Base-by-base conservation (phyloP, 768 basidiomycete species). In the Leccinum truebloodii region DNA sequence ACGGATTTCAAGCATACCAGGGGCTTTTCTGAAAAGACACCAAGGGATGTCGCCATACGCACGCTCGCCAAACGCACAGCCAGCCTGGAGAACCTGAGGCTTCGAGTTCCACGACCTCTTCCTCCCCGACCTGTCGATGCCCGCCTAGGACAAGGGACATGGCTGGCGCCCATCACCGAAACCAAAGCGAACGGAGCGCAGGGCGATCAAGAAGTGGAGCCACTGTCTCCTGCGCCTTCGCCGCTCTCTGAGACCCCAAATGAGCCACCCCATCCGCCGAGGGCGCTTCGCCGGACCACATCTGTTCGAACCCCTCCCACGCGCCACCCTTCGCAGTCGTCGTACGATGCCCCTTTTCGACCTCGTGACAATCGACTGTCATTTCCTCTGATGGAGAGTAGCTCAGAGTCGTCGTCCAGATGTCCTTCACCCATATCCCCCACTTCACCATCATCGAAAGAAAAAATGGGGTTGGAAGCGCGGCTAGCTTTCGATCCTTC, bases 401-500 rank as follows among this genome's bases (percentile, higher is more conserved):
- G 8, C 22, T 37, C 58, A 41, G 62, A 70, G 54, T 22, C 63
- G n/a, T 55, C 68, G 60, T 54, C 63, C 60, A 56, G 67, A 66
- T 61, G 67, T 63, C 12, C 65, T 58, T 59, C 73, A 59, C 48
- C 67, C n/a, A 30, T 18, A 2, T 5, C 57, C 52, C 18, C 52
- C 30, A 52, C 60, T 1, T n/a, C 56, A 9, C 51, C 57, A 52
- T 24, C 54, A 0, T 30, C 39, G 1, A 52, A 61, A 13, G 66
- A 65, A 50, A 55, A 50, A n/a, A 58, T 35, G 28, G 49, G 44
- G 37, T 26, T 10, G 7, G 63, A 56, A 37, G 58, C 54, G 51
- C 71, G 59, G 32, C 10, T 80, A 60, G 57, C 69, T 7, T 85
- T 82, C 65, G 76, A 83, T 68, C 80, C 80, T 28, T 79, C 77